Conservation (phyloP, 768 basidiomycete species). For the Panaeolus cyanescens region DNA sequence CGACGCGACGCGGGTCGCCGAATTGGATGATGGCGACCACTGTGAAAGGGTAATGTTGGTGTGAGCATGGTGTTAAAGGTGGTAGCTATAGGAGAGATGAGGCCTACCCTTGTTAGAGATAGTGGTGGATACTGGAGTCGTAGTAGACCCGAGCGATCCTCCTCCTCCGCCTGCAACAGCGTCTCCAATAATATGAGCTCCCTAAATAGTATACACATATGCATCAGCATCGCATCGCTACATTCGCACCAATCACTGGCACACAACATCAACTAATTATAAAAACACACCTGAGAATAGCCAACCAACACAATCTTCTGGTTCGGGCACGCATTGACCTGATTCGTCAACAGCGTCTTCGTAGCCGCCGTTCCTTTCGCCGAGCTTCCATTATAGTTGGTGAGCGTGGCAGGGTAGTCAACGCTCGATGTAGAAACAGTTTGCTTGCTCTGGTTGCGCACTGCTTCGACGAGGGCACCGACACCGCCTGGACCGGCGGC, state of each 20-base stretch:
- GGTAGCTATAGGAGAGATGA: neutral
- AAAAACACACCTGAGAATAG: slow-evolving; percentile 17
- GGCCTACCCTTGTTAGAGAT: slow-evolving; percentile 4
- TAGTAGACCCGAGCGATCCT: slow-evolving; percentile 9
- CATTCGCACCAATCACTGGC: neutral
- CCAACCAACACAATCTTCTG: slow-evolving; percentile 26
- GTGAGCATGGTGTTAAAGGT: neutral
- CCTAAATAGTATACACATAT: slow-evolving; percentile 9
- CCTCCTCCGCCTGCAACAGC: slow-evolving; percentile 20
- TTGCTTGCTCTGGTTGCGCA: slow-evolving; percentile 20
- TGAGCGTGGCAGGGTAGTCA: slow-evolving; percentile 23
- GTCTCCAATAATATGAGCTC: slow-evolving; percentile 24
- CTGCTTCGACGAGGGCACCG: slow-evolving; percentile 16
- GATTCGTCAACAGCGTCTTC: slow-evolving; percentile 20
- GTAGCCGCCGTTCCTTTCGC: slow-evolving; percentile 20
- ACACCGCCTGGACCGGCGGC: slow-evolving; percentile 19
- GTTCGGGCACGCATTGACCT: slow-evolving; percentile 18
- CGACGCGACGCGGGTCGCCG: slow-evolving; percentile 23
- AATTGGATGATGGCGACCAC: slow-evolving; percentile 21
- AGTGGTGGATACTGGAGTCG: slow-evolving; percentile 11
- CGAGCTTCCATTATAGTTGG: slow-evolving; percentile 18
- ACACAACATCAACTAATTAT: neutral
- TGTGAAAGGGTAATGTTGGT: neutral
- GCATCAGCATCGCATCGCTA: too few relatives aligned
- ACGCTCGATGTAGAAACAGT: slow-evolving; percentile 21